A percentile compares a stretch with the other conserved stretches of the same genome.
Evolutionary conservation across 352 stramenopile genomes (phyloP).

Genomic region (Salisapilia sapeloensis): DNA sequence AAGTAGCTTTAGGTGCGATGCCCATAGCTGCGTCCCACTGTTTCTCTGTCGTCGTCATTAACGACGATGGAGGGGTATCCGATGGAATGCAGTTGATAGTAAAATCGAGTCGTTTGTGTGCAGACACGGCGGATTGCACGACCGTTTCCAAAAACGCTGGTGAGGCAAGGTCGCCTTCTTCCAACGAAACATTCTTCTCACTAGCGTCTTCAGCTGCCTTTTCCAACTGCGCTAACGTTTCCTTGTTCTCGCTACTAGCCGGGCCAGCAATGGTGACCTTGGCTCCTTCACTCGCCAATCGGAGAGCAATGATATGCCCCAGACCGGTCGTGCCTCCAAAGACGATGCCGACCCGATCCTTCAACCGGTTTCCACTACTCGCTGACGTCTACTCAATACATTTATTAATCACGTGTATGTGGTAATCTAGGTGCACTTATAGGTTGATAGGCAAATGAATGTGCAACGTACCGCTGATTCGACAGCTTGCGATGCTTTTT

Average conservation of each 20-base stretch:
- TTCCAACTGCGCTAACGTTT: conserved; percentile 19
- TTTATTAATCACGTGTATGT: background rate
- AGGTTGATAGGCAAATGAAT: conserved; percentile 1
- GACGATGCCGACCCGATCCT: conserved; percentile 34
- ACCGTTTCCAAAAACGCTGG: conserved; percentile 30
- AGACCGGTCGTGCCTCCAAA: conserved; percentile 38
- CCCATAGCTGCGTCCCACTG: conserved; percentile 41
- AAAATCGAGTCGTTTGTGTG: conserved; percentile 49
- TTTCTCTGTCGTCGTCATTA: conserved; percentile 21
- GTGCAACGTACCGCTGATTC: conserved; percentile 29
- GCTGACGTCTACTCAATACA: conserved; percentile 20
- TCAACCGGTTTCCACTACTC: conserved; percentile 29
- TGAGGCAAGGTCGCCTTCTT: conserved; percentile 24
- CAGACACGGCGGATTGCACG: conserved; percentile 17
- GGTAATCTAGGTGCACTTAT: background rate
- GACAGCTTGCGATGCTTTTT: conserved; percentile 24
- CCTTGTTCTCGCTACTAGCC: conserved; percentile 9
- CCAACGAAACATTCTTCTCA: conserved; percentile 17
- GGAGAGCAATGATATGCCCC: conserved; percentile 40
- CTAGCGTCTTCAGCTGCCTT: conserved; percentile 3
- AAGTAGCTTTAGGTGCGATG: conserved; percentile 39
- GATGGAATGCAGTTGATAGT: conserved; percentile 45
- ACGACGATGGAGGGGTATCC: conserved; percentile 11
- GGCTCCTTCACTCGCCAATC: conserved; percentile 40
- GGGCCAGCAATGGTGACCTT: conserved; percentile 17